Conservation (phyloP, 352 stramenopile genomes). For the Globisporangium spinosum region DNA sequence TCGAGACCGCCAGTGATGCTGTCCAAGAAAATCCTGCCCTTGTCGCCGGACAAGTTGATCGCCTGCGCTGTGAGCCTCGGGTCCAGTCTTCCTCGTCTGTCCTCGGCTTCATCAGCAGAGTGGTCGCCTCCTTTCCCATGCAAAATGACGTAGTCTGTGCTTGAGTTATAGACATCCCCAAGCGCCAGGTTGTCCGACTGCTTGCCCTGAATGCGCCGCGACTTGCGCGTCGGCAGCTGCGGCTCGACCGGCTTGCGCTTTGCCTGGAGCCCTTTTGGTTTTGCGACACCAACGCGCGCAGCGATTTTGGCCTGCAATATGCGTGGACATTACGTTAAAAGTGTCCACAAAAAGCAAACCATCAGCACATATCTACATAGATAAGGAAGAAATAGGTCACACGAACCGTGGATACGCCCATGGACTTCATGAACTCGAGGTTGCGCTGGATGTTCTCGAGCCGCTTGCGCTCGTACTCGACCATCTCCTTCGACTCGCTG, state of each 20-base stretch:
- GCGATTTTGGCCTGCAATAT: conserved; percentile 49
- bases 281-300: conserved; percentile 29
- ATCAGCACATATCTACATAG: neutral
- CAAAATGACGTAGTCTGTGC: conserved; percentile 2
- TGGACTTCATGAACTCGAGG: conserved; percentile 77
- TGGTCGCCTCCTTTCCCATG: neutral
- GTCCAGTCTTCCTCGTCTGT: conserved; percentile 19
- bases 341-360: neutral
- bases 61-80: conserved; percentile 27
- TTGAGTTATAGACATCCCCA: conserved; percentile 7
- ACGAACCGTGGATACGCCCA: conserved; percentile 69
- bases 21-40: conserved; percentile 39
- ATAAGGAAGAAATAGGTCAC: neutral
- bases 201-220: conserved; percentile 57
- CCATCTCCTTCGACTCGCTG: conserved; percentile 25
- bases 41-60: conserved; percentile 29
- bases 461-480: conserved; percentile 80
- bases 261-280: conserved; percentile 6
- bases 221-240: conserved; percentile 47
- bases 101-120: neutral
- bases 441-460: conserved; percentile 85
- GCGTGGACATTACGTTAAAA: neutral
- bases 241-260: conserved; percentile 28
- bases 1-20: conserved; percentile 29
- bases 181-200: conserved; percentile 38